These are phyloP conservation scores for Jackrogersella multiformis DNA, from an alignment of 495 filamentous ascomycete genomes.

Conservation along the genomic window DNA sequence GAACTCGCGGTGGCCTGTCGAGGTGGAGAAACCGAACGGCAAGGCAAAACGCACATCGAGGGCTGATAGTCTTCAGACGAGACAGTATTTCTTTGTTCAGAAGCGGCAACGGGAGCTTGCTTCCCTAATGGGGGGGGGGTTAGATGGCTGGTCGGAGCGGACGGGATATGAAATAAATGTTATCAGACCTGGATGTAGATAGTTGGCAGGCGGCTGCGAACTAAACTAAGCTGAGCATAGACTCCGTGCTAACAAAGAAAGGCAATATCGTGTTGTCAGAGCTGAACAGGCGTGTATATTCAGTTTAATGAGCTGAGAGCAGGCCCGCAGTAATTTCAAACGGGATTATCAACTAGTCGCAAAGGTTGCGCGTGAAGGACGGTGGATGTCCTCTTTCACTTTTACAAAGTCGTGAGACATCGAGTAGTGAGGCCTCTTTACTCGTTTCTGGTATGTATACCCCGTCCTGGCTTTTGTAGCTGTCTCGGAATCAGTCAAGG, in stretches of 20 bases:
- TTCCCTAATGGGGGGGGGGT: slow-evolving; percentile 35
- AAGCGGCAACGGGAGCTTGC: slow-evolving; percentile 39
- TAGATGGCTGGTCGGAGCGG: slow-evolving; percentile 21
- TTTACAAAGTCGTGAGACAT: slow-evolving; percentile 39
- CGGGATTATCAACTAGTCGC: slow-evolving; percentile 33
- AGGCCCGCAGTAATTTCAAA: slow-evolving; percentile 32
- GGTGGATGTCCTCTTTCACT: slow-evolving; percentile 40
- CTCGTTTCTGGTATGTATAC: slow-evolving; percentile 28
- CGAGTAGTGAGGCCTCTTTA: slow-evolving; percentile 32
- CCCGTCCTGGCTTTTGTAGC: slow-evolving; percentile 29
- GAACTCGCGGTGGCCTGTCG: slow-evolving; percentile 23
- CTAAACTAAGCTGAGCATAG: slow-evolving; percentile 39
- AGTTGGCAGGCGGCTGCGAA: slow-evolving; percentile 35
- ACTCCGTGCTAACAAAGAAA: slow-evolving; percentile 42
- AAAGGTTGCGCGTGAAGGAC: slow-evolving; percentile 32
- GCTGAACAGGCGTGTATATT: slow-evolving; percentile 29
- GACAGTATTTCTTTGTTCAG: slow-evolving; percentile 46
- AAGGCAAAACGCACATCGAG: slow-evolving; percentile 41
- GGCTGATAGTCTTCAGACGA: slow-evolving; percentile 40
- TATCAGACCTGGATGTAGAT: slow-evolving; percentile 27
- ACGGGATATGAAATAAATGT: slow-evolving; percentile 35
- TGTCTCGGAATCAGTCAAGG: slow-evolving; percentile 32
- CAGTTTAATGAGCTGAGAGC: slow-evolving; percentile 41
- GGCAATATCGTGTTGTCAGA: slow-evolving; percentile 37
- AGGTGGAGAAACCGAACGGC: slow-evolving; percentile 31